phyloP scores from a whole-genome alignment of 164 flowering plant species.

The Vitis vinifera region DNA sequence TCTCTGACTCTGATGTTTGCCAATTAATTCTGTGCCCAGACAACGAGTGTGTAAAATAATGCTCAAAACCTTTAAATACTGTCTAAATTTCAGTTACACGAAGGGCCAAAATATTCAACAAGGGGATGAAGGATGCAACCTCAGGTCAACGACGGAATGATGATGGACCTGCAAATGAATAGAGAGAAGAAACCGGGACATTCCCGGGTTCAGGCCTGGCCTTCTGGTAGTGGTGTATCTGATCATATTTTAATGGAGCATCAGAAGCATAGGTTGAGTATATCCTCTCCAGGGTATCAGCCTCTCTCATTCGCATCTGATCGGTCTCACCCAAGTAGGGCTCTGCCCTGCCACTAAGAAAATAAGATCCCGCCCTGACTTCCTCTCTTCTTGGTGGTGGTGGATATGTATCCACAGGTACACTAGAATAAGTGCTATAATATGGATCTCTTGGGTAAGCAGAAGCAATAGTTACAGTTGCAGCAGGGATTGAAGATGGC shows the following conservation, averaged over 20 bases:
- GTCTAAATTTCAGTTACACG: neutral
- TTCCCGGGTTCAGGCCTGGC: conserved; percentile 18
- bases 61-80: too few species aligned
- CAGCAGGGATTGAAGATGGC: conserved; percentile 16
- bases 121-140: neutral
- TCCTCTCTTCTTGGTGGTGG: conserved; percentile 27
- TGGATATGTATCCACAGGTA: conserved; percentile 31
- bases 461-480: conserved; percentile 6
- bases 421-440: conserved; percentile 20
- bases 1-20: too few species aligned
- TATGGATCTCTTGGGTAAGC: conserved; percentile 19
- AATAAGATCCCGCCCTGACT: conserved; percentile 21
- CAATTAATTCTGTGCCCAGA: too few species aligned
- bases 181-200: conserved; percentile 61
- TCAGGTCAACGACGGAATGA: conserved; percentile 23
- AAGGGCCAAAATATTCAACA: neutral
- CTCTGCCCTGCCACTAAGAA: conserved; percentile 26
- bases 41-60: too few species aligned
- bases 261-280: conserved; percentile 26
- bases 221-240: conserved; percentile 14
- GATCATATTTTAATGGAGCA: conserved; percentile 32
- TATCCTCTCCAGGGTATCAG: conserved; percentile 16
- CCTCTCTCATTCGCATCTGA: conserved; percentile 16
- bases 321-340: conserved; percentile 15
- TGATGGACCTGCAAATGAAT: conserved; percentile 63